These are phyloP conservation scores for Hygrophoropsis aurantiaca DNA, from an alignment of 768 basidiomycete genomes.

Conservation along the genomic window DNA sequence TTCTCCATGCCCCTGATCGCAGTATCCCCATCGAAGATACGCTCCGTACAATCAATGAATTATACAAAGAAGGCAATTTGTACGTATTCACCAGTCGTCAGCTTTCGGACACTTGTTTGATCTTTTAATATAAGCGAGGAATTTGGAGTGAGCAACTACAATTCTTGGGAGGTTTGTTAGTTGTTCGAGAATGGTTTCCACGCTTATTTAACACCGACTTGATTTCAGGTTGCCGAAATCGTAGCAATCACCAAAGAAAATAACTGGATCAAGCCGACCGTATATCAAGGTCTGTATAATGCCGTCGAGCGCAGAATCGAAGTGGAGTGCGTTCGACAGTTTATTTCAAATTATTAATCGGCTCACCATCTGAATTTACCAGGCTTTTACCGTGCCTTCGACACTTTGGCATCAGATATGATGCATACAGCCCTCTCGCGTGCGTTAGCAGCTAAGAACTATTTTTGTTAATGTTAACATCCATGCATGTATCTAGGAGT, in stretches of 20 bases:
- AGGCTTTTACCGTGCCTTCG: slow-evolving; percentile 42
- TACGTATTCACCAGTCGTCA: slow-evolving; percentile 21
- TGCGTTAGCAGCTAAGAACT: slow-evolving; percentile 4
- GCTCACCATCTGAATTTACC: neutral
- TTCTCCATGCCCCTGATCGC: slow-evolving; percentile 48
- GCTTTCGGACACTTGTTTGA: neutral
- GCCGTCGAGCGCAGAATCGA: slow-evolving; percentile 41
- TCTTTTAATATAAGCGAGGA: slow-evolving; percentile 7
- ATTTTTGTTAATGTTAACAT: neutral
- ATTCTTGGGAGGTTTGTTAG: slow-evolving; percentile 33
- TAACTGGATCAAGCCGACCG: slow-evolving; percentile 47
- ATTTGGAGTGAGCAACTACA: slow-evolving; percentile 15
- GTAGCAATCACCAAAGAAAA: slow-evolving; percentile 40
- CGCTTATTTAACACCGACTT: neutral
- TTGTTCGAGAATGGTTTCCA: neutral
- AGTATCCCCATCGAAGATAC: slow-evolving; percentile 46
- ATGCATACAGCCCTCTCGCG: slow-evolving; percentile 19
- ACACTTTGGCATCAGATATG: slow-evolving; percentile 41
- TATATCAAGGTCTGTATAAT: slow-evolving; percentile 51
- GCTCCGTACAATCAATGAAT: slow-evolving; percentile 42
- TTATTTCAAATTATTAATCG: neutral
- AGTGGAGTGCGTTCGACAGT: slow-evolving; percentile 23
- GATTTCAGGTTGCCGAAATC: slow-evolving; percentile 42
- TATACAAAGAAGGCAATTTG: slow-evolving; percentile 55
- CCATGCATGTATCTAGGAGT: neutral